A percentile compares a stretch with the other conserved stretches of the same genome.
Evolutionary conservation across 352 stramenopile genomes (phyloP).

Genomic region (Phytophthora vignae): DNA sequence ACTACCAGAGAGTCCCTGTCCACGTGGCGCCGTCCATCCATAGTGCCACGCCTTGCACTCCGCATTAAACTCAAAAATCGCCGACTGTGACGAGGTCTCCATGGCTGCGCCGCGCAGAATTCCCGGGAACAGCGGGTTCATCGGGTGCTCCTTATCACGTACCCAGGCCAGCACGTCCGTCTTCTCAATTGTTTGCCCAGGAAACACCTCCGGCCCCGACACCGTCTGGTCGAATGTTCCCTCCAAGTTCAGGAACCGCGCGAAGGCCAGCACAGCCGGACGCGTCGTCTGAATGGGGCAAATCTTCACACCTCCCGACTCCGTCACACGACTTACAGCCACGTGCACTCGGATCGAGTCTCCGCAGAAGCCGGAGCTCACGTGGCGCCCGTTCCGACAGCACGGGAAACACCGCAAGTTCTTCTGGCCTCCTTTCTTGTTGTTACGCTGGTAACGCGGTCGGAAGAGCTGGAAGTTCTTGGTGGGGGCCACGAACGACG

Average conservation of each 20-base stretch:
- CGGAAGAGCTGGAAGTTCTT: constrained; percentile 87
- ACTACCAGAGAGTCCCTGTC: constrained; percentile 77
- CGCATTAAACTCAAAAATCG: constrained; percentile 90
- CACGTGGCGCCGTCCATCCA: constrained; percentile 81
- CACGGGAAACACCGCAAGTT: constrained; percentile 90
- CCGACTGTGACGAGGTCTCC: constrained; percentile 80
- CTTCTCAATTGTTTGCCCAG: constrained; percentile 82
- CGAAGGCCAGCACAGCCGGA: constrained; percentile 71
- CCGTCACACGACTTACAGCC: constrained; percentile 74
- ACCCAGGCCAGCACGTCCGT: constrained; percentile 68
- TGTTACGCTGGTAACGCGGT: constrained; percentile 88
- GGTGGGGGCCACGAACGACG: constrained; percentile 80
- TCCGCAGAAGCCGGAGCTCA: constrained; percentile 88
- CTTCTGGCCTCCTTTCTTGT: constrained; percentile 91
- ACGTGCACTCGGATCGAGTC: constrained; percentile 88
- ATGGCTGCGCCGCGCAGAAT: constrained; percentile 81
- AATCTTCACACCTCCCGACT: constrained; percentile 84
- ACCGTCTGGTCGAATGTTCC: constrained; percentile 74
- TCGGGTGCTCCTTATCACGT: constrained; percentile 75
- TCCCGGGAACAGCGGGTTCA: constrained; percentile 81
- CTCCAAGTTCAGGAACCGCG: constrained; percentile 79
- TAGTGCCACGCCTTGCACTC: constrained; percentile 93
- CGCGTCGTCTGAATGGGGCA: constrained; percentile 76
- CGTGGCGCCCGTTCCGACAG: constrained; percentile 82
- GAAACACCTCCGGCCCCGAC: constrained; percentile 77